Percentiles rank a stretch among this genome's conserved stretches.
phyloP scores from a whole-genome alignment of 2,329 filamentous ascomycete genomes.

The Monilinia fructicola region DNA sequence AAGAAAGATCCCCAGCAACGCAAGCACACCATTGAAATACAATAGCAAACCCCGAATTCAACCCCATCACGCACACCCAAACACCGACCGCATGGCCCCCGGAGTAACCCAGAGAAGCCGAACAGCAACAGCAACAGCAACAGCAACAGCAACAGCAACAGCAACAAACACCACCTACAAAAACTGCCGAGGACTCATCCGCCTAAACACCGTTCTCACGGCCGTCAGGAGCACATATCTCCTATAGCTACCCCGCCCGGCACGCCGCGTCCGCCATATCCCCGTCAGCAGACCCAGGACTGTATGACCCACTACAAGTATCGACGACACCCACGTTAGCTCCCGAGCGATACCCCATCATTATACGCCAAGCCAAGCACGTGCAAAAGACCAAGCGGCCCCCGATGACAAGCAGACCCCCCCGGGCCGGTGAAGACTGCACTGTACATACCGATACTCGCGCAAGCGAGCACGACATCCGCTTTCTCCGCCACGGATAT shows the following conservation, averaged over 20 bases:
- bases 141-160: background rate
- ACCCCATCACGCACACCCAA: background rate
- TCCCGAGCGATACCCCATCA: too few species aligned
- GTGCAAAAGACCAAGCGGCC: too few species aligned
- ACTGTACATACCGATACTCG: constrained; percentile 30
- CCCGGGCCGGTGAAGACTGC: too few species aligned
- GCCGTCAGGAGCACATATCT: constrained; percentile 31
- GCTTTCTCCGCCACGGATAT: constrained; percentile 34
- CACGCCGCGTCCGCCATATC: constrained; percentile 25
- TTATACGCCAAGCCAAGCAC: too few species aligned
- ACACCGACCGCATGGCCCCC: background rate
- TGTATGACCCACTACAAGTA: constrained; percentile 28
- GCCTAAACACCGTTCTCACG: constrained; percentile 26
- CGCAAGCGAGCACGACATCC: constrained; percentile 27
- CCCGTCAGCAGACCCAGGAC: constrained; percentile 30
- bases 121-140: background rate
- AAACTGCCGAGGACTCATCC: constrained; percentile 29
- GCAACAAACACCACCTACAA: constrained; percentile 31
- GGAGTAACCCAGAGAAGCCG: background rate
- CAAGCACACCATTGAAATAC: background rate
- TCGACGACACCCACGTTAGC: too few species aligned
- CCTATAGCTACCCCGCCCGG: constrained; percentile 26
- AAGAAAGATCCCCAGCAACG: too few species aligned
- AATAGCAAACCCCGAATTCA: background rate
- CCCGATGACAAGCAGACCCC: too few species aligned